Percentiles rank a stretch among this genome's conserved stretches.
Evolutionary conservation across 2,329 filamentous ascomycete species (phyloP).

Genomic region (Fusarium temperatum): DNA sequence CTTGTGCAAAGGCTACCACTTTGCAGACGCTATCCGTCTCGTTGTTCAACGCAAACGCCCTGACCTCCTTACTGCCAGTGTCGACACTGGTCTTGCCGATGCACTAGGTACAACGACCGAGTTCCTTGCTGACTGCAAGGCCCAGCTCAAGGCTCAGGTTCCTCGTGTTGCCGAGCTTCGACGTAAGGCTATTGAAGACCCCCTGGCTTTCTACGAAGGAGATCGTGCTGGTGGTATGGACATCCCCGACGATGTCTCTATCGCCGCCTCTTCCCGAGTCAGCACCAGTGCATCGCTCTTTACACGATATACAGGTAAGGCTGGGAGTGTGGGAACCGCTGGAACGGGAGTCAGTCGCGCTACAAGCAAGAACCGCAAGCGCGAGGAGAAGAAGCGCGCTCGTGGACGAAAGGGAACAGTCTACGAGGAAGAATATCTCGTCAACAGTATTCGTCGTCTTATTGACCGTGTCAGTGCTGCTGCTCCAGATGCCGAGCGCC

Average conservation of each 20-base stretch:
- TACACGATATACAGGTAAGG: conserved; percentile 86
- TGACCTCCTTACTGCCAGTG: conserved; percentile 70
- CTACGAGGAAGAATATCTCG: conserved; percentile 97
- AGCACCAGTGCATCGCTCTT: conserved; percentile 89
- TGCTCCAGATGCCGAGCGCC: conserved; percentile 74
- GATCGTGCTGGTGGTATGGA: conserved; percentile 72
- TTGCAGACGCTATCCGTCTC: conserved; percentile 87
- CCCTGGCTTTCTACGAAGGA: conserved; percentile 88
- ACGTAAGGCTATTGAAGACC: conserved; percentile 82
- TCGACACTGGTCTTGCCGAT: conserved; percentile 84
- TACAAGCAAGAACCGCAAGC: conserved; percentile 85
- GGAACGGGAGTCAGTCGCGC: conserved; percentile 79
- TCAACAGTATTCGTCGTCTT: conserved; percentile 84
- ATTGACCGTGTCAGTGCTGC: conserved; percentile 82
- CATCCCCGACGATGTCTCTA: conserved; percentile 89
- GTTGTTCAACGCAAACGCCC: conserved; percentile 68
- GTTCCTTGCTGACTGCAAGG: conserved; percentile 90
- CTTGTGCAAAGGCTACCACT: conserved; percentile 87
- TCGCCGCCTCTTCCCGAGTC: conserved; percentile 82
- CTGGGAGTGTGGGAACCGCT: conserved; percentile 69
- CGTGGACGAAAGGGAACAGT: conserved; percentile 95
- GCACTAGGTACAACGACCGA: conserved; percentile 85
- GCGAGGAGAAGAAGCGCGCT: conserved; percentile 95
- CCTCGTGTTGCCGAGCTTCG: conserved; percentile 87
- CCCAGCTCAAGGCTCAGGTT: conserved; percentile 83